Evolutionary conservation across 73 alveolate species (phyloP), one percentile per base, ranked within the genome.

Genomic region (Effrenium voratum): DNA sequence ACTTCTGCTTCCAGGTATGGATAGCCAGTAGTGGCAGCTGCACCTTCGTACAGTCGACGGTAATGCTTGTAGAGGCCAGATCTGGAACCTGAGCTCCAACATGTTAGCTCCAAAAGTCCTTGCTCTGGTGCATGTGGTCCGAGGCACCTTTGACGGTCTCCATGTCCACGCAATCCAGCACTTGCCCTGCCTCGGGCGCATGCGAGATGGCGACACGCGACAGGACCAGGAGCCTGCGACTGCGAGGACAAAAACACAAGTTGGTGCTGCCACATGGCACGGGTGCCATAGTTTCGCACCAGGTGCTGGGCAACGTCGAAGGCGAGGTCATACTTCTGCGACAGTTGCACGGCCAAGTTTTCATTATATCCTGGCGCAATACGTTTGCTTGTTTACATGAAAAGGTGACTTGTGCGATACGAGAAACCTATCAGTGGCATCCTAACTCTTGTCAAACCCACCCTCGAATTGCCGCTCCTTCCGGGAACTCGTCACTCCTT

Each of bases 1-100:
- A 92, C 98, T 75, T 92, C 98, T 12, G 98, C 98, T 77, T 92
- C 98, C 82, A 92, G 41, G 88, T 92, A 92, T 1, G 98, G 98
- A 45, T 92, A 92, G 79, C 98, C 91, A 6, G 90, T 76, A 8
- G 98, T 76, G 36, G 98, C 98, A 6, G 98, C 98, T 19, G 98
- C 90, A 40, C 91, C 98, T 81, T 92, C 98, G 66, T 92, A 92
- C 40, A 92, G 57, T 92, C 98, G 47, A 47, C 90, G 98, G 47
- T 90, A 90, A 43, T 90, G 97, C 97, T 90, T 90, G 88, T 90
- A 90, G 57, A 90, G 57, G 16, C 97, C 97, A 90, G 97, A 90
- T 19, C 97, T 55, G 5, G 97, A 90, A 66, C 97, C 97, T 90
- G 22, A 15, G n/a, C n/a, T n/a, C n/a, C n/a, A n/a, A n/a, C n/a